Base-by-base conservation (phyloP, 2,329 filamentous ascomycete species). In the Penicillium sp. region DNA sequence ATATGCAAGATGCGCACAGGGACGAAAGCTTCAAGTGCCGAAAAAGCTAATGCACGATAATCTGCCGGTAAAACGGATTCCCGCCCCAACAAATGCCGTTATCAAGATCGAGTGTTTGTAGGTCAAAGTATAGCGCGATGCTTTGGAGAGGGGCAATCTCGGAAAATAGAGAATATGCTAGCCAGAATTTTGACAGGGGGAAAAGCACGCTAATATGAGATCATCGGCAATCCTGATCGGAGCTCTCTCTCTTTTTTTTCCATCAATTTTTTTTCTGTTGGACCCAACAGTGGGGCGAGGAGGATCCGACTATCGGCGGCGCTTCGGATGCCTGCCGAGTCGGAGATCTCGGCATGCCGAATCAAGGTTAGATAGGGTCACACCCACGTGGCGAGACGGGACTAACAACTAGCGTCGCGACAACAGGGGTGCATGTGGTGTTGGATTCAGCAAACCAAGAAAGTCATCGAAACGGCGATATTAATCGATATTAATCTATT, bases 241-340 rank as follows among this genome's bases (percentile, higher is more conserved):
- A 50, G 28, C 46, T 33, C 8, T 50, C 24, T 24, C 50, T 58
- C 48, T 48, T 48, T 40, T 43, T 33, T 37, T 51, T 5, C 24
- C 33, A 26, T 23, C 31, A 48, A 31, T 45, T 51, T 63, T 58
- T 62, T 60, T 56, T 46, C 37, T 33, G 26, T 31, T 48, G 44
- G 58, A 55, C 21, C 59, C 48, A 29, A 58, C 29, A 43, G 39
- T 61, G 63, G 62, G 62, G 62, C 50, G 53, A 9, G 11, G 28
- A 60, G 56, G 34, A 33, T 55, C 62, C 62, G 62, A 63, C 34
- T 52, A 56, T 60, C 60, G 62, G 60, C 59, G 58, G 33, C 51
- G 21, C n/a, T 36, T 53, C 56, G 56, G 53, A 31, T 16, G 28
- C 6, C 16, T 36, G 44, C 56, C 55, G 52, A 55, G 19, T 39